Evolutionary conservation across 1,284 basidiomycete species (phyloP).

Genomic region (Trametes pubescens): DNA sequence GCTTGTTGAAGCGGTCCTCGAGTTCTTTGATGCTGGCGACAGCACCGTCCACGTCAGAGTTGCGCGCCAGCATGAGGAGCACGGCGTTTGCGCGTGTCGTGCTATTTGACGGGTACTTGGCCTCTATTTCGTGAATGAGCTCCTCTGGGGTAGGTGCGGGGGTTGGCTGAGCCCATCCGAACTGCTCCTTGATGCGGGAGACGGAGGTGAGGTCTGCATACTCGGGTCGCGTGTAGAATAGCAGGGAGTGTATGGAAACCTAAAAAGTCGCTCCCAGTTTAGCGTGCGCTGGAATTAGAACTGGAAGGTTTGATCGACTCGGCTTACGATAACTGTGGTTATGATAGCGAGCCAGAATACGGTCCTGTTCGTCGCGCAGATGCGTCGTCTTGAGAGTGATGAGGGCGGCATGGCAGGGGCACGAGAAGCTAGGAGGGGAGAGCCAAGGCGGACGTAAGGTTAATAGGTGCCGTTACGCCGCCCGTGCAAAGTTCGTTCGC

Average conservation of each 20-base stretch:
- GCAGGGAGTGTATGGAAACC: conserved; percentile 40
- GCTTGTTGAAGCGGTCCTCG: conserved; percentile 72
- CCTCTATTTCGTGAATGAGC: not conserved
- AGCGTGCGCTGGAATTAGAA: not conserved
- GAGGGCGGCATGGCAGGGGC: not conserved
- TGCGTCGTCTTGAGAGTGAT: not conserved
- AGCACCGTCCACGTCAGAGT: conserved; percentile 69
- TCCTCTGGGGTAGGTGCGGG: not conserved
- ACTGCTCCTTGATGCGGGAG: conserved; percentile 25
- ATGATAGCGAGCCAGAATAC: conserved; percentile 2
- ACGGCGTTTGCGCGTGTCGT: conserved; percentile 44
- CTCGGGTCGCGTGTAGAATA: conserved; percentile 43
- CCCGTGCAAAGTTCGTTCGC: not conserved
- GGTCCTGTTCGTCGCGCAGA: not conserved
- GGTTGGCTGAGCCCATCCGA: conserved; percentile 16
- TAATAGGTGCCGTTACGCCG: not conserved
- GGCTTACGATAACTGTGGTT: conserved; percentile 1
- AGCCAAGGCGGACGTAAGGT: not conserved
- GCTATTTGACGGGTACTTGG: conserved; percentile 9
- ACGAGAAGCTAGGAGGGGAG: not conserved
- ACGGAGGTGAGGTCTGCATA: conserved; percentile 41
- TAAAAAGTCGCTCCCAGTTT: not conserved
- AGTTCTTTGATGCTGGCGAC: conserved; percentile 63
- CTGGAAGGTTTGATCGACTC: not conserved
- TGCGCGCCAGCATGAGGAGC: conserved; percentile 65